These are phyloP conservation scores for Emmonsiellopsis sp. DNA, from an alignment of 2,329 filamentous ascomycete genomes.

Conservation along the genomic window DNA sequence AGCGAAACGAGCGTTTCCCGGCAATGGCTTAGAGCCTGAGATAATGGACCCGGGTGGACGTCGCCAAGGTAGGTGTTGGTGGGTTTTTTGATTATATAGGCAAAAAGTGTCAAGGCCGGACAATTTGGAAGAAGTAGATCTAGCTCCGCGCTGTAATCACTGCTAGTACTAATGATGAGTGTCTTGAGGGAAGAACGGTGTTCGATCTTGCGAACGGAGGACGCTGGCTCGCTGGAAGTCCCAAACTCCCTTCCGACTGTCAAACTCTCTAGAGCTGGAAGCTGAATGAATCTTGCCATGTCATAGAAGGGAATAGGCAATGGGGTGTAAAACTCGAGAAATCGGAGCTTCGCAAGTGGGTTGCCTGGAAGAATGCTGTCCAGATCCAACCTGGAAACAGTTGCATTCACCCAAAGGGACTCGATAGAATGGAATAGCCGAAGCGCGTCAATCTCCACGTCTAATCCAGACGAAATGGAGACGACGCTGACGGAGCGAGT, in stretches of 20 bases:
- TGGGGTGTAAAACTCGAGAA: too few relatives aligned
- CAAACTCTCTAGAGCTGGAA: neutral
- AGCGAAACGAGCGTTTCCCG: neutral
- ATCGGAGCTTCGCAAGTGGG: too few relatives aligned
- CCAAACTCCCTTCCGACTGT: neutral
- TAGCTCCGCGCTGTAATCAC: neutral
- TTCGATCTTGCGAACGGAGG: neutral
- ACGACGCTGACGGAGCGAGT: too few relatives aligned
- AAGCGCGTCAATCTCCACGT: too few relatives aligned
- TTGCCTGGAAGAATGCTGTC: too few relatives aligned
- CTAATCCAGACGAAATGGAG: too few relatives aligned
- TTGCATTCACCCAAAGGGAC: too few relatives aligned
- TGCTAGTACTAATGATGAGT: neutral
- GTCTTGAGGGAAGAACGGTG: neutral
- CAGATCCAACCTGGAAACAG: too few relatives aligned
- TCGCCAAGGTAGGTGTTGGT: neutral
- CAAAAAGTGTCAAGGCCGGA: neutral
- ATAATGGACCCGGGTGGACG: neutral
- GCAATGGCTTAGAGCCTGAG: neutral
- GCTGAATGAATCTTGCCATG: neutral
- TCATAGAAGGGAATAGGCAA: too few relatives aligned
- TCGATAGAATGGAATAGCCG: too few relatives aligned
- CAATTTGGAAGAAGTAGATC: neutral
- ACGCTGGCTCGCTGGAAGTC: neutral
- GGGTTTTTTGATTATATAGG: neutral